Evolutionary conservation across 768 basidiomycete species (phyloP).

Genomic region (Leccinum disarticulatum): DNA sequence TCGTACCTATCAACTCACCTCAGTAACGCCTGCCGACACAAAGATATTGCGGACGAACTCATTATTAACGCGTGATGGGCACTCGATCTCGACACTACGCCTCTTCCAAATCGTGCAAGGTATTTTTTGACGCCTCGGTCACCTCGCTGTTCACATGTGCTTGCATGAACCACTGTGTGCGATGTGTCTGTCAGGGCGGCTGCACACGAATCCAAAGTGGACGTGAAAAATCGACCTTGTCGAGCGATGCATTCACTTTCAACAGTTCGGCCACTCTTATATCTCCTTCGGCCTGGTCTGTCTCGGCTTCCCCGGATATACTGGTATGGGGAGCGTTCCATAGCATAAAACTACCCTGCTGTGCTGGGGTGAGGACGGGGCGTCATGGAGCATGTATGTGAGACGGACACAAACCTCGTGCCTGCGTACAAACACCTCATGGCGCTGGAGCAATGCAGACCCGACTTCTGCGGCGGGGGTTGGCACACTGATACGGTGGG

Average conservation of each 20-base stretch:
- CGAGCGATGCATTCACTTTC: conserved; percentile 60
- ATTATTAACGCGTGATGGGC: conserved; percentile 63
- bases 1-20: conserved; percentile 35
- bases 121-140: conserved; percentile 74
- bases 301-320: conserved; percentile 5
- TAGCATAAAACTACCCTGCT: no score
- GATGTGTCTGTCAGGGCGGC: conserved; percentile 8
- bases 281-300: conserved; percentile 29
- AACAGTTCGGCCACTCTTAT: conserved; percentile 36
- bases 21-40: conserved; percentile 47
- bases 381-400: no score
- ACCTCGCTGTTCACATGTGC: conserved; percentile 81
- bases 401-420: no score
- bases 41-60: no score
- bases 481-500: no score
- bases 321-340: no score
- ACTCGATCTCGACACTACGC: conserved; percentile 68
- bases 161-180: conserved; percentile 70
- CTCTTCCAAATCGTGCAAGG: conserved; percentile 73
- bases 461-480: no score
- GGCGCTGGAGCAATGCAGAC: no score
- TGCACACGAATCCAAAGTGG: background rate
- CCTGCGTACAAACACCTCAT: no score
- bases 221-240: conserved; percentile 35
- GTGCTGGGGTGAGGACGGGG: no score